phyloP scores from a whole-genome alignment of 371 early-diverging fungal species.

The Rhizomucor miehei region DNA sequence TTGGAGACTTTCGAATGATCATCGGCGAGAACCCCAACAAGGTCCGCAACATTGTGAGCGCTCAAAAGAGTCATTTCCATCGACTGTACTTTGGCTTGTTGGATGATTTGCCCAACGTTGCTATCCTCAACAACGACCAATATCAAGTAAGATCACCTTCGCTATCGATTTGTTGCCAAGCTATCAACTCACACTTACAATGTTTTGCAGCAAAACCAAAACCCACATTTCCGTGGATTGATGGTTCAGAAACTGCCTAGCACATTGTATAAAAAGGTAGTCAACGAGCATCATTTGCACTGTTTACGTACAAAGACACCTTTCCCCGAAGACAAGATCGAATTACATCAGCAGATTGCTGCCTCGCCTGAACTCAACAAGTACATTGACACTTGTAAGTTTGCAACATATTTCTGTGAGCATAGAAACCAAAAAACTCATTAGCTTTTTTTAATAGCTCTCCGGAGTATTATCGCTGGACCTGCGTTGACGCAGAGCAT shows the following conservation, averaged over 20 bases:
- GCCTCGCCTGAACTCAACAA: slow-evolving; percentile 30
- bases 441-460: slow-evolving; percentile 21
- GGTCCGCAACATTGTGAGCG: slow-evolving; percentile 87
- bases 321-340: slow-evolving; percentile 34
- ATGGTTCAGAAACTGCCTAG: slow-evolving; percentile 71
- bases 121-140: slow-evolving; percentile 53
- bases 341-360: slow-evolving; percentile 43
- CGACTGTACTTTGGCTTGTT: slow-evolving; percentile 78
- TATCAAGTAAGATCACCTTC: slow-evolving; percentile 34
- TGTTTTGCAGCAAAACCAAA: slow-evolving; percentile 51
- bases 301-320: slow-evolving; percentile 19
- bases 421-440: neutral
- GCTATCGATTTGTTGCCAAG: neutral
- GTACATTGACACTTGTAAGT: slow-evolving; percentile 40
- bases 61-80: slow-evolving; percentile 77
- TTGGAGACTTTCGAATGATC: slow-evolving; percentile 91
- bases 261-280: slow-evolving; percentile 49
- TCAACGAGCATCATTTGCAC: slow-evolving; percentile 27
- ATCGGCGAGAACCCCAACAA: slow-evolving; percentile 95
- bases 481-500: slow-evolving; percentile 89
- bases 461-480: slow-evolving; percentile 42
- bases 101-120: slow-evolving; percentile 75
- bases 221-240: slow-evolving; percentile 54
- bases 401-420: no score
- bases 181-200: neutral